phyloP scores from a whole-genome alignment of 179 eudicot genomes.

The Kewa caespitosa region DNA sequence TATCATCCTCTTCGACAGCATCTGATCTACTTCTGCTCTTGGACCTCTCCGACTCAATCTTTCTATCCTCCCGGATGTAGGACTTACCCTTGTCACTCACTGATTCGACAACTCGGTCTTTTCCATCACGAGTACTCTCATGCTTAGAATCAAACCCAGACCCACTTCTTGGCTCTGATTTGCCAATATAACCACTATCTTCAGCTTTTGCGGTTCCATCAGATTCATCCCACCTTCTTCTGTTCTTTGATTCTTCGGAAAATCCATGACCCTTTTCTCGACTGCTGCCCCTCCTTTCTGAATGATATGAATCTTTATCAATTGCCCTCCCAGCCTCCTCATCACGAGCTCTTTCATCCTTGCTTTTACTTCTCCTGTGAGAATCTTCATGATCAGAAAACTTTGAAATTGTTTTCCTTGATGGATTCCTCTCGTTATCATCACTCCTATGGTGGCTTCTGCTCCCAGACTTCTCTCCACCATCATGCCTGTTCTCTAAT shows the following conservation, averaged over 20 bases:
- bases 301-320: conserved; percentile 48
- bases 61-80: conserved; percentile 52
- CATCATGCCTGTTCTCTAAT: conserved; percentile 52
- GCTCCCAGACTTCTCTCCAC: conserved; percentile 46
- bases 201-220: conserved; percentile 33
- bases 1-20: conserved; percentile 47
- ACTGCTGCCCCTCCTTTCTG: conserved; percentile 45
- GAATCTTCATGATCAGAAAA: conserved; percentile 49
- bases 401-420: conserved; percentile 46
- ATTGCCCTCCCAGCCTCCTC: conserved; percentile 44
- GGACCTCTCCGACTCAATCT: conserved; percentile 48
- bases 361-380: conserved; percentile 47
- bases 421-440: conserved; percentile 48
- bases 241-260: conserved; percentile 46
- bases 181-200: conserved; percentile 34
- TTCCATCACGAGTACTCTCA: conserved; percentile 41
- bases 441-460: conserved; percentile 48
- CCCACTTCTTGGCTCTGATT: conserved; percentile 37
- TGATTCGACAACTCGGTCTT: conserved; percentile 40
- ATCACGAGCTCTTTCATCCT: conserved; percentile 46
- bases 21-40: conserved; percentile 58
- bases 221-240: conserved; percentile 66
- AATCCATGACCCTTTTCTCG: conserved; percentile 52
- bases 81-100: conserved; percentile 50
- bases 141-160: conserved; percentile 41